Evolutionary conservation across 2,329 filamentous ascomycete genomes (phyloP).

Genomic region (Xylaria sp.): DNA sequence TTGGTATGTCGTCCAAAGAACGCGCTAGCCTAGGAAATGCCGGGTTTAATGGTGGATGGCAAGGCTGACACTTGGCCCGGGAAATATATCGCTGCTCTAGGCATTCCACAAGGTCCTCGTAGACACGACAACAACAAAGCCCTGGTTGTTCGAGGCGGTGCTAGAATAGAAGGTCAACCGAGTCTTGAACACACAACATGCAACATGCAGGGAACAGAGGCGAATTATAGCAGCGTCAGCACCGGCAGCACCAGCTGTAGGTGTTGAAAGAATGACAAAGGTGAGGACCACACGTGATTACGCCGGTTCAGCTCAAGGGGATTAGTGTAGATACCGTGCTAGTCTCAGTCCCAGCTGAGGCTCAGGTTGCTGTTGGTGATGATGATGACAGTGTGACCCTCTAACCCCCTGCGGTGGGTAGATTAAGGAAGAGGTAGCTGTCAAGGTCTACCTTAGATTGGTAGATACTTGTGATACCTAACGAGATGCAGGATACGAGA

Average conservation of each 20-base stretch:
- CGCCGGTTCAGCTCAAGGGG: neutral
- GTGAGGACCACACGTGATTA: conserved; percentile 1
- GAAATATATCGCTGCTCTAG: conserved; percentile 18
- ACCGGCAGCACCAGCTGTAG: neutral
- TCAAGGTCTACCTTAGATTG: neutral
- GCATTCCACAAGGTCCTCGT: conserved; percentile 14
- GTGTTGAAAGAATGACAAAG: conserved; percentile 22
- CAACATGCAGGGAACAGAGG: neutral
- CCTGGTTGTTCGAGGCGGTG: conserved; percentile 2
- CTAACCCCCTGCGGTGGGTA: neutral
- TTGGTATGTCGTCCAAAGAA: conserved; percentile 3
- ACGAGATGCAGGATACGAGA: neutral
- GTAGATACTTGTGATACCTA: neutral
- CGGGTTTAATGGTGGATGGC: neutral
- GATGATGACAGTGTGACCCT: conserved; percentile 14
- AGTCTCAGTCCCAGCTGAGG: conserved; percentile 26
- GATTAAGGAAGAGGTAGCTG: neutral
- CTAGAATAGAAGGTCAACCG: conserved; percentile 8
- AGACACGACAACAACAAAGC: neutral
- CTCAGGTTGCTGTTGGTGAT: neutral
- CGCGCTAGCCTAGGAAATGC: neutral
- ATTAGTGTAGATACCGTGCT: conserved; percentile 4
- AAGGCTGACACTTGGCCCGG: conserved; percentile 18
- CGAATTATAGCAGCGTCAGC: neutral
- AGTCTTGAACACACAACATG: neutral